Evolutionary conservation across 257 asterid genomes (phyloP), one percentile per base, ranked within the genome.

Genomic region (Ocimum tenuiflorum): DNA sequence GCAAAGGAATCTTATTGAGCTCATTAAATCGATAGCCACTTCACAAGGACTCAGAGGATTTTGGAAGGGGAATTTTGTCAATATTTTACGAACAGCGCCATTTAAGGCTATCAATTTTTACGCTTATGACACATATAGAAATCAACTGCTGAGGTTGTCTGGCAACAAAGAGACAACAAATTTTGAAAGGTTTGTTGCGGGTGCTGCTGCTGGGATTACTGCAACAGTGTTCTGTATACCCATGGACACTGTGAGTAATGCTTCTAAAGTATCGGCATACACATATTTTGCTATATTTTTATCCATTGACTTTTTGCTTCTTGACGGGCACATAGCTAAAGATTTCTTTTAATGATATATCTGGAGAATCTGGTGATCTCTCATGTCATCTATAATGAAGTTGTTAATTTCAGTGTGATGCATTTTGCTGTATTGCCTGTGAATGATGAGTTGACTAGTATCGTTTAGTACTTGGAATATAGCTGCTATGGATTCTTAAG

Each of bases 31-130:
- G 45, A 88, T 92, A 51, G 84, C 86, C 43, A 76, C 81, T 68
- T 77, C 90, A 53, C 94, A 92, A 83, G 97, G 99, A 73, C 68
- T 88, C 58, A 81, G 70, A 73, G 97, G 96, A 69, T 87, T 92
- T 72, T 92, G 99, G 97, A 92, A 83, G 84, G 99, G 99, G 60
- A 89, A 92, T 82, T 88, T 87, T 62, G 95, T 89, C 78, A 92
- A 92, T 70, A 83, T 92, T 53, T 75, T 92, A 57, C 85, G 96
- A 53, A 89, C 99, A n/a, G 99, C 99, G 35, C 97, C 99, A 61
- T 92, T 92, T 77, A 92, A 92, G 79, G 82, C 99, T 65, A 86
- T 92, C 81, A 90, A 89, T 78, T 89, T 89, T 80, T 92, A 86
- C 72, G 85, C 99, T 14, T 92, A 89, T 67, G 99, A 92, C 70